phyloP scores from a whole-genome alignment of 306 rosid species.

The Purshia tridentata region DNA sequence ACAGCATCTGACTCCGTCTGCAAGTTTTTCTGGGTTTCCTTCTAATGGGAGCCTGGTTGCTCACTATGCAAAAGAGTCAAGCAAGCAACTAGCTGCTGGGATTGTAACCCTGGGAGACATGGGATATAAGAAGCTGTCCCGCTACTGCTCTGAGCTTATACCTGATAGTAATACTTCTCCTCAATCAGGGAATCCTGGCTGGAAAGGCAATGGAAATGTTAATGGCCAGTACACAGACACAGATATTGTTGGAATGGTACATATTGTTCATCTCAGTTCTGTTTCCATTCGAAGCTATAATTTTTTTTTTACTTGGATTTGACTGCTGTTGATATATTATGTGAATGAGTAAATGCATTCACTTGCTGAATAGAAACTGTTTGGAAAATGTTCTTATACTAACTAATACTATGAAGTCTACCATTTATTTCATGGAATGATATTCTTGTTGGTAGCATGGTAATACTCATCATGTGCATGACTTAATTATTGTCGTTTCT shows the following conservation, averaged over 20 bases:
- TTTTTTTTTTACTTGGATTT: neutral
- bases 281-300: conserved; percentile 20
- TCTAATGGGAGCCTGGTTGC: conserved; percentile 89
- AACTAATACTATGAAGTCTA: too few relatives aligned
- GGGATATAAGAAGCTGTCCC: conserved; percentile 88
- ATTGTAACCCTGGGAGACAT: conserved; percentile 86
- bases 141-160: conserved; percentile 72
- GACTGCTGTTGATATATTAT: neutral
- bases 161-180: conserved; percentile 59
- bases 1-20: conserved; percentile 70
- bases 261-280: conserved; percentile 24
- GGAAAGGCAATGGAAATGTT: conserved; percentile 55
- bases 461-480: neutral
- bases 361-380: neutral
- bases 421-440: conserved; percentile 7
- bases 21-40: conserved; percentile 66
- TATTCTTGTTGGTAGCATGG: neutral
- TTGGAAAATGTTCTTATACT: neutral
- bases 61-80: conserved; percentile 93
- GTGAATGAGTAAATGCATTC: neutral
- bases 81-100: conserved; percentile 94
- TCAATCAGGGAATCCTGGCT: conserved; percentile 50
- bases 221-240: conserved; percentile 60
- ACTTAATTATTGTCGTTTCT: conserved; percentile 14
- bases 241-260: conserved; percentile 84